phyloP scores from a whole-genome alignment of 2,329 filamentous ascomycete genomes.

The Colletotrichum coccodes region DNA sequence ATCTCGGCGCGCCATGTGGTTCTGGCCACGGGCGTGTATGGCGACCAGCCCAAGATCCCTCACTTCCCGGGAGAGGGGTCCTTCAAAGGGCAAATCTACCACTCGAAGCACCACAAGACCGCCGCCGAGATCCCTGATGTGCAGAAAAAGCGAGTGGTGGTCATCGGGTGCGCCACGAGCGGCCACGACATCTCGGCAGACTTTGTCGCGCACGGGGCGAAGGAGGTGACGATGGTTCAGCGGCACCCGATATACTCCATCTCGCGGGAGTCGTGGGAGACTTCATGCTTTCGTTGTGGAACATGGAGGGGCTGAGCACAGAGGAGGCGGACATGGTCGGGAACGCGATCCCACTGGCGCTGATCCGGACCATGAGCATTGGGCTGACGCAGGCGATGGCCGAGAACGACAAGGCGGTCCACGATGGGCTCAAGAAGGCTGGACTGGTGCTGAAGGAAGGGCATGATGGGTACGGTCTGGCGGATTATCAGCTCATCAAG shows the following conservation, averaged over 20 bases:
- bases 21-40: slow-evolving; percentile 56
- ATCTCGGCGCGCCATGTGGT: slow-evolving; percentile 55
- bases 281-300: slow-evolving; percentile 51
- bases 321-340: slow-evolving; percentile 61
- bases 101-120: slow-evolving; percentile 53
- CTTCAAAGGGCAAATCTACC: slow-evolving; percentile 55
- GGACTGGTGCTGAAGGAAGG: slow-evolving; percentile 53
- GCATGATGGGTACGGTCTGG: slow-evolving; percentile 46
- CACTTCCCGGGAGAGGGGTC: slow-evolving; percentile 48
- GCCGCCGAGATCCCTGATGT: slow-evolving; percentile 43
- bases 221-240: slow-evolving; percentile 62
- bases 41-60: slow-evolving; percentile 50
- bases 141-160: slow-evolving; percentile 52
- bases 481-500: slow-evolving; percentile 48
- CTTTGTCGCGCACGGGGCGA: slow-evolving; percentile 57
- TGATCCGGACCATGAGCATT: slow-evolving; percentile 56
- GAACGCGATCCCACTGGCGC: slow-evolving; percentile 56
- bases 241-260: slow-evolving; percentile 61
- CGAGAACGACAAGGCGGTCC: slow-evolving; percentile 50
- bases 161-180: slow-evolving; percentile 60
- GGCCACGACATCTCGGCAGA: slow-evolving; percentile 62
- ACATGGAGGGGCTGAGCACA: slow-evolving; percentile 50
- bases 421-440: slow-evolving; percentile 55
- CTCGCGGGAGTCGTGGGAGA: slow-evolving; percentile 51
- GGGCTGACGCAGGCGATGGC: slow-evolving; percentile 51